These are phyloP conservation scores for Sarocladium brachiariae DNA, from an alignment of 2,329 filamentous ascomycete genomes.

Conservation along the genomic window DNA sequence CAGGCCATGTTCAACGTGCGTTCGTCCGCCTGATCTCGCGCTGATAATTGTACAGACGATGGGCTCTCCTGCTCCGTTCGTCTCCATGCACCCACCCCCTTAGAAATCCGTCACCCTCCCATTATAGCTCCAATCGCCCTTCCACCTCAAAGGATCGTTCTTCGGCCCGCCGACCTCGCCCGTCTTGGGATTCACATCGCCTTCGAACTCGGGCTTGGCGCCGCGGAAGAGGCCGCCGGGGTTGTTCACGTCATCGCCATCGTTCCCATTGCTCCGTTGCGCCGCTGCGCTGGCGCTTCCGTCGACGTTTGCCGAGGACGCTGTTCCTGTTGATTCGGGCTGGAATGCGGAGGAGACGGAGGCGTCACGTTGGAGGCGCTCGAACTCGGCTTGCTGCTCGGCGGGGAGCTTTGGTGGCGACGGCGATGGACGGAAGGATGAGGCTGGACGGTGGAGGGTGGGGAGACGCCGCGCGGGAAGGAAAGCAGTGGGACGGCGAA, in stretches of 20 bases:
- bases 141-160: conserved; percentile 92
- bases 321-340: conserved; percentile 18
- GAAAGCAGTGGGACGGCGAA: conserved; percentile 13
- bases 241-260: conserved; percentile 41
- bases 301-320: conserved; percentile 12
- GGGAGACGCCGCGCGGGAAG: conserved; percentile 12
- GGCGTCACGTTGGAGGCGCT: conserved; percentile 67
- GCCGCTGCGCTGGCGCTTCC: conserved; percentile 14
- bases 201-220: conserved; percentile 84
- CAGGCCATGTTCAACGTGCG: too few relatives aligned
- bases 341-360: conserved; percentile 37
- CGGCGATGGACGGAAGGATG: conserved; percentile 47
- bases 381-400: conserved; percentile 84
- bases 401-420: conserved; percentile 81
- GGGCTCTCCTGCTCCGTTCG: too few relatives aligned
- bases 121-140: conserved; percentile 85
- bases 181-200: conserved; percentile 85
- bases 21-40: neutral
- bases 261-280: conserved; percentile 18
- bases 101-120: conserved; percentile 89
- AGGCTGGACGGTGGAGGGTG: conserved; percentile 18
- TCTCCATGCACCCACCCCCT: too few relatives aligned
- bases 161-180: conserved; percentile 95
- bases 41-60: too few relatives aligned
- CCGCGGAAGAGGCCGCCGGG: conserved; percentile 65